These are phyloP conservation scores for Paecilomyces sp. DNA, from an alignment of 2,329 filamentous ascomycete species.

Conservation along the genomic window DNA sequence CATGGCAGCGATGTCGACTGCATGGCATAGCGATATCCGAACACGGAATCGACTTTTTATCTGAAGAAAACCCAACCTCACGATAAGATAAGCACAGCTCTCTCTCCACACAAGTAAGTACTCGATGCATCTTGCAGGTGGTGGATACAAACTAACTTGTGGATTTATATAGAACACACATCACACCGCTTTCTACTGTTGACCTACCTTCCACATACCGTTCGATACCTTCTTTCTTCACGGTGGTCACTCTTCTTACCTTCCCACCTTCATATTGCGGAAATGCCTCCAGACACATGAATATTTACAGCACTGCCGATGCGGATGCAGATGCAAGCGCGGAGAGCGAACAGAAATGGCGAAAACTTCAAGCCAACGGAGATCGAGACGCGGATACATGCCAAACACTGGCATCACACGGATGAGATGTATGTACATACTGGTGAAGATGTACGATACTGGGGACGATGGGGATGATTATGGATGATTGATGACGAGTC, in stretches of 20 bases:
- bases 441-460: not conserved
- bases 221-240: not conserved
- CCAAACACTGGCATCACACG: not conserved
- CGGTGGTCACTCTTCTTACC: not conserved
- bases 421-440: too few species aligned
- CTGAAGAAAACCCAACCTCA: too few species aligned
- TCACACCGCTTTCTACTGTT: not conserved
- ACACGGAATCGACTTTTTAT: too few species aligned
- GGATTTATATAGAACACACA: not conserved
- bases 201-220: not conserved
- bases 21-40: too few species aligned
- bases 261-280: not conserved
- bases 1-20: too few species aligned
- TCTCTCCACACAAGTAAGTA: not conserved
- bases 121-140: not conserved
- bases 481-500: not conserved
- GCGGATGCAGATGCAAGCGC: not conserved
- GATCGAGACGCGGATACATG: not conserved
- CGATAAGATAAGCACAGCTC: not conserved
- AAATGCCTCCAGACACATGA: not conserved
- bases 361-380: not conserved
- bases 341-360: not conserved
- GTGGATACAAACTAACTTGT: not conserved
- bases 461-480: not conserved
- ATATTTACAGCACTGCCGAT: not conserved